Evolutionary conservation across 345 rosid genomes (phyloP).

Genomic region (Pseudoturritis turrita): DNA sequence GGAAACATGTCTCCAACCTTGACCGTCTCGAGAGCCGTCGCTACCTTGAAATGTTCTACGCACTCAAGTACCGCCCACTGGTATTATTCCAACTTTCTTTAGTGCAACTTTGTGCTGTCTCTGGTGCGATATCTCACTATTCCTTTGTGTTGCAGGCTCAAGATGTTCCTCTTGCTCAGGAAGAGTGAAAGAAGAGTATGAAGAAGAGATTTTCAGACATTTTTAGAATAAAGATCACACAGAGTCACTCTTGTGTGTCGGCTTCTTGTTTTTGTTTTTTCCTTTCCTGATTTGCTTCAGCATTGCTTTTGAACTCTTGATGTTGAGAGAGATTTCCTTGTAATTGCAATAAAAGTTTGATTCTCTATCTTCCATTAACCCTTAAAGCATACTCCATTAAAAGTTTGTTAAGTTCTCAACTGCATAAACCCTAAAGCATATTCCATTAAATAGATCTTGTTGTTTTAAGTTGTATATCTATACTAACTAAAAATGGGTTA

Average conservation of each 20-base stretch:
- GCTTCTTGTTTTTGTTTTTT: neutral
- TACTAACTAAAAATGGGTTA: too few relatives aligned
- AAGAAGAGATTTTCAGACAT: neutral
- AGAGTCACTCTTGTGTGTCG: neutral
- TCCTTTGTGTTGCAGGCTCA: constrained; percentile 50
- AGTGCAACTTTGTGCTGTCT: neutral
- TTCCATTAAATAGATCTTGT: too few relatives aligned
- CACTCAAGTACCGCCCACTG: constrained; percentile 75
- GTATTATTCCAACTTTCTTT: constrained; percentile 26
- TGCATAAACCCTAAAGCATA: neutral
- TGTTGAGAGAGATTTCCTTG: neutral
- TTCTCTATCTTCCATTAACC: too few relatives aligned
- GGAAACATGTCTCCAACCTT: constrained; percentile 95
- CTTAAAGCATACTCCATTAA: too few relatives aligned
- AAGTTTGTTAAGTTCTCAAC: neutral
- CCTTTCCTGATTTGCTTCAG: neutral
- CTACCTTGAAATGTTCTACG: constrained; percentile 90
- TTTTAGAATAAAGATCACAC: neutral
- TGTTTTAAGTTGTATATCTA: too few relatives aligned
- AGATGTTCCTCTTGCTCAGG: constrained; percentile 57
- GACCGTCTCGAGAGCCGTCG: constrained; percentile 83
- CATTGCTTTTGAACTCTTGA: neutral
- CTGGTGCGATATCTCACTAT: neutral
- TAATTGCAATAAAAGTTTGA: neutral
- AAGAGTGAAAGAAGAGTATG: neutral